These are phyloP conservation scores for Phaeosphaeriaceae sp. DNA, from an alignment of 2,329 filamentous ascomycete species.

Conservation along the genomic window DNA sequence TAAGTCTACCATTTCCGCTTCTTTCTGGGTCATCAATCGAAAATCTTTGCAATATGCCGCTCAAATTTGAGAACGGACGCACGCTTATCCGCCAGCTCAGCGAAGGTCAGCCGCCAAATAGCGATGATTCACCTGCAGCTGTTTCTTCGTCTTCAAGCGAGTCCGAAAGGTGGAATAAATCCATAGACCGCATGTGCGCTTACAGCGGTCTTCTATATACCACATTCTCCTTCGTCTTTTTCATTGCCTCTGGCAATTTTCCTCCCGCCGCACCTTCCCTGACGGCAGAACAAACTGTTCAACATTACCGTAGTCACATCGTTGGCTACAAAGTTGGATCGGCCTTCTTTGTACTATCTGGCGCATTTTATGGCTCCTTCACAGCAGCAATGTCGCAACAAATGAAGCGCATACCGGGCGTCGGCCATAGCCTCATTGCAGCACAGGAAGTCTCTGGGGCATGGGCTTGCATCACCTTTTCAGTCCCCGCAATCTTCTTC, in stretches of 20 bases:
- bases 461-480: constrained; percentile 18
- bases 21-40: no score
- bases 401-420: constrained; percentile 25
- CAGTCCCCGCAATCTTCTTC: constrained; percentile 24
- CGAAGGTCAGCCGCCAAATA: neutral
- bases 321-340: constrained; percentile 12
- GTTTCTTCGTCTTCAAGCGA: neutral
- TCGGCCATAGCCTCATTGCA: constrained; percentile 13
- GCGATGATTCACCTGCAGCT: neutral
- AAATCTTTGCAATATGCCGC: neutral
- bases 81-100: neutral
- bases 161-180: constrained; percentile 6
- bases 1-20: no score
- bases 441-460: constrained; percentile 23
- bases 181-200: constrained; percentile 12
- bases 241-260: constrained; percentile 18
- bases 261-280: constrained; percentile 9
- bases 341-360: constrained; percentile 19
- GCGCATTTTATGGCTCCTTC: constrained; percentile 27
- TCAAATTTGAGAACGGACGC: neutral
- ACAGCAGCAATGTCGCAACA: constrained; percentile 25
- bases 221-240: constrained; percentile 18
- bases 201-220: constrained; percentile 15
- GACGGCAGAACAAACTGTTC: constrained; percentile 9
- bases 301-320: constrained; percentile 13